Evolutionary conservation across 2,329 filamentous ascomycete species (phyloP).

Genomic region (Penicillium thymicola): DNA sequence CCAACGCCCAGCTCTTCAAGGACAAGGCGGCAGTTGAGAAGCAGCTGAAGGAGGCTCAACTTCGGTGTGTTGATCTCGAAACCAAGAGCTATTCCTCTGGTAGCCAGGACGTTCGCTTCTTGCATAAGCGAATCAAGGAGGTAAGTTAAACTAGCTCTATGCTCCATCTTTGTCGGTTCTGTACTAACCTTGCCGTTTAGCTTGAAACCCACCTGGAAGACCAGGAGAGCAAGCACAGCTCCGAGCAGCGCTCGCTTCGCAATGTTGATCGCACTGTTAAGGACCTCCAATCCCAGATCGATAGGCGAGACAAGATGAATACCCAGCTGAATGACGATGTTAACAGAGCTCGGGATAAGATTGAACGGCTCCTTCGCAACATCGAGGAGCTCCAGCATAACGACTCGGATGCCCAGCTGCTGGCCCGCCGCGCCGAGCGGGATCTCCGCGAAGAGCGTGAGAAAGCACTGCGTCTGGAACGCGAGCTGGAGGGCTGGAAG

Average conservation of each 20-base stretch:
- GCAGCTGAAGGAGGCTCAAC: slow-evolving; percentile 81
- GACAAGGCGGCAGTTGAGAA: slow-evolving; percentile 90
- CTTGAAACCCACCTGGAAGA: slow-evolving; percentile 83
- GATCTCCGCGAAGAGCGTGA: slow-evolving; percentile 88
- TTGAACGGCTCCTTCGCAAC: slow-evolving; percentile 80
- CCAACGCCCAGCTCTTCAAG: slow-evolving; percentile 75
- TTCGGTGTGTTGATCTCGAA: slow-evolving; percentile 87
- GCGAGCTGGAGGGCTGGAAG: slow-evolving; percentile 83
- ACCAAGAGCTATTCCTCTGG: slow-evolving; percentile 95
- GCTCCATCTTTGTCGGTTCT: not conserved
- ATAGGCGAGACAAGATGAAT: slow-evolving; percentile 87
- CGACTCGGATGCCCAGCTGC: slow-evolving; percentile 77
- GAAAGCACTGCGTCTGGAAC: slow-evolving; percentile 74
- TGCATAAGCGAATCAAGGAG: slow-evolving; percentile 93
- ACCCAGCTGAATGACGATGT: slow-evolving; percentile 78
- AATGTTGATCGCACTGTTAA: slow-evolving; percentile 93
- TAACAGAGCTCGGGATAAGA: slow-evolving; percentile 80
- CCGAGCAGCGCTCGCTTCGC: slow-evolving; percentile 81
- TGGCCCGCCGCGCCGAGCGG: slow-evolving; percentile 79
- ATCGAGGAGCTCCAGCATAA: slow-evolving; percentile 92
- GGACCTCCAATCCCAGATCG: slow-evolving; percentile 87
- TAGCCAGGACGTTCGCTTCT: slow-evolving; percentile 90
- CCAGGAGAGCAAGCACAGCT: slow-evolving; percentile 73
- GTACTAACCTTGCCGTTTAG: slow-evolving; percentile 46
- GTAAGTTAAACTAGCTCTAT: slow-evolving; percentile 52